Evolutionary conservation across 352 stramenopile species (phyloP).

Genomic region (Phytophthora uliginosa): DNA sequence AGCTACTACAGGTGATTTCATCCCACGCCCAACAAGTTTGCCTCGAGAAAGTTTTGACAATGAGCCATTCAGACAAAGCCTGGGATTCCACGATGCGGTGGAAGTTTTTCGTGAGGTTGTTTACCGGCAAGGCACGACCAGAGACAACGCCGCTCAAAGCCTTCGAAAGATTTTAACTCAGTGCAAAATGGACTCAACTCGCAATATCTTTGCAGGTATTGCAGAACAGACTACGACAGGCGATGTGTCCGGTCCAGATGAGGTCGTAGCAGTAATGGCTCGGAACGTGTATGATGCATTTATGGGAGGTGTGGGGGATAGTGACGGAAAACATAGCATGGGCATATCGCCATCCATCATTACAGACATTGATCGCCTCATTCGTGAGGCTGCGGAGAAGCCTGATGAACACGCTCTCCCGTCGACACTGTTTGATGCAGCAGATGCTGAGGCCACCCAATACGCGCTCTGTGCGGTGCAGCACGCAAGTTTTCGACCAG

Average conservation of each 20-base stretch:
- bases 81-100: slow-evolving; percentile 70
- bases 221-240: background rate
- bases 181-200: slow-evolving; percentile 34
- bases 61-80: slow-evolving; percentile 34
- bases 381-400: slow-evolving; percentile 13
- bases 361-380: slow-evolving; percentile 39
- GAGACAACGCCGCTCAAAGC: background rate
- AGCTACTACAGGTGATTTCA: background rate
- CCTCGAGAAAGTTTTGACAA: slow-evolving; percentile 7
- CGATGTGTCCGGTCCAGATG: slow-evolving; percentile 8
- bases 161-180: slow-evolving; percentile 28
- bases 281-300: slow-evolving; percentile 31
- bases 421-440: slow-evolving; percentile 60
- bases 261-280: slow-evolving; percentile 11
- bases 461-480: slow-evolving; percentile 34
- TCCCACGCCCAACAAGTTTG: background rate
- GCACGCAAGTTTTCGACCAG: slow-evolving; percentile 6
- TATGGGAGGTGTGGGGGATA: slow-evolving; percentile 3
- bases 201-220: slow-evolving; percentile 10
- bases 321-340: slow-evolving; percentile 2
- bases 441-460: slow-evolving; percentile 67
- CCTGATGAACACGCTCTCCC: slow-evolving; percentile 15
- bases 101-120: slow-evolving; percentile 55
- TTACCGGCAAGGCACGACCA: slow-evolving; percentile 1
- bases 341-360: slow-evolving; percentile 39